These are phyloP conservation scores for Nelumbo lutea DNA, from an alignment of 164 flowering plant genomes.

Conservation along the genomic window DNA sequence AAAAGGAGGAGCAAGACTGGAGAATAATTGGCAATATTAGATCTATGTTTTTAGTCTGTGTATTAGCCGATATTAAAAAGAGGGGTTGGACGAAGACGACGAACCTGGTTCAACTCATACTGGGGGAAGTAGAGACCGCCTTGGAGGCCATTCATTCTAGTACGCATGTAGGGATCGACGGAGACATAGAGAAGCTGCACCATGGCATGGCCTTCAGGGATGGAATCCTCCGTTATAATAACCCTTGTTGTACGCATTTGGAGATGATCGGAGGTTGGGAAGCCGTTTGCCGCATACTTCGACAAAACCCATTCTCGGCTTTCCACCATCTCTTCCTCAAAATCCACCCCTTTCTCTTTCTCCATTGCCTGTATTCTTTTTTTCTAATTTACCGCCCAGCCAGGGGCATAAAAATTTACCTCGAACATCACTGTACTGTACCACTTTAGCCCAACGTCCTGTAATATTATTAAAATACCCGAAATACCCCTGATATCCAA, in stretches of 20 bases:
- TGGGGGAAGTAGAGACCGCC: constrained; percentile 34
- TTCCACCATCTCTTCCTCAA: constrained; percentile 10
- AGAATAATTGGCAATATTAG: no score
- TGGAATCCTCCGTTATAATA: constrained; percentile 17
- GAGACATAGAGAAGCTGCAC: constrained; percentile 29
- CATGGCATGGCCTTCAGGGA: constrained; percentile 29
- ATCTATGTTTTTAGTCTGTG: no score
- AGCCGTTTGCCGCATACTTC: constrained; percentile 27
- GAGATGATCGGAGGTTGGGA: constrained; percentile 36
- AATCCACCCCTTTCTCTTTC: not conserved
- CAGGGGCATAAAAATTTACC: no score
- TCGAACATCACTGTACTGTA: no score
- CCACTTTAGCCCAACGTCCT: no score
- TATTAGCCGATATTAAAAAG: no score
- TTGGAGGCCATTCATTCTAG: constrained; percentile 26
- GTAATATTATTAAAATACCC: no score
- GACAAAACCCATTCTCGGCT: constrained; percentile 37
- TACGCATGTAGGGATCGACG: constrained; percentile 33
- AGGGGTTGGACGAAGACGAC: not conserved
- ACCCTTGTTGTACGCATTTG: constrained; percentile 18
- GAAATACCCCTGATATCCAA: no score
- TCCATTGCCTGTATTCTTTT: not conserved
- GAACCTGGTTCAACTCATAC: constrained; percentile 29
- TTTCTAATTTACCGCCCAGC: no score
- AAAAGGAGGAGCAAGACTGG: not conserved